Conservation (phyloP, 2,329 filamentous ascomycete genomes). For the Aspergillus sp. region DNA sequence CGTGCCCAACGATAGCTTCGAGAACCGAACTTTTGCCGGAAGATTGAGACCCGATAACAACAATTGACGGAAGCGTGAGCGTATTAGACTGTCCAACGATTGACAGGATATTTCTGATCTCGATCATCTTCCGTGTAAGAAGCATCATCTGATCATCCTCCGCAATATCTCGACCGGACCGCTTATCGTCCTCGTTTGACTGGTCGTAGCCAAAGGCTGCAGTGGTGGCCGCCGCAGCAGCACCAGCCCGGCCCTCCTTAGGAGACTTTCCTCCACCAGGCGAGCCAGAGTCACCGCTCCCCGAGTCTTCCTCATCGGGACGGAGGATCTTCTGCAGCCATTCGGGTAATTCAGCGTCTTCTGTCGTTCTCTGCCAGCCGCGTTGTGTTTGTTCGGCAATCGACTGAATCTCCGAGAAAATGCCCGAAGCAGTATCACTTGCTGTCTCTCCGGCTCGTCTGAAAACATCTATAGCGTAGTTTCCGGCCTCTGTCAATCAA, state of each 20-base stretch:
- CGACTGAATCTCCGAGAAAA: conserved; percentile 66
- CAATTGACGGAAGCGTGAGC: conserved; percentile 86
- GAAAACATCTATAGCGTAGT: conserved; percentile 69
- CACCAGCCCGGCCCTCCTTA: conserved; percentile 51
- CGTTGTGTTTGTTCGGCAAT: conserved; percentile 71
- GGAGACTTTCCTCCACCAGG: conserved; percentile 42
- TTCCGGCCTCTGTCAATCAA: conserved; percentile 57
- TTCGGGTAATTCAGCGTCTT: conserved; percentile 62
- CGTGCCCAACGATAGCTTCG: conserved; percentile 94
- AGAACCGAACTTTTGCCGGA: conserved; percentile 97
- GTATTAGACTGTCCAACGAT: conserved; percentile 86
- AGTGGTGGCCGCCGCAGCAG: conserved; percentile 63
- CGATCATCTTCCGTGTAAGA: conserved; percentile 98
- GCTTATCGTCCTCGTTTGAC: conserved; percentile 54
- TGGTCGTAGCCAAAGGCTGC: conserved; percentile 73
- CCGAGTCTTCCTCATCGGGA: conserved; percentile 53
- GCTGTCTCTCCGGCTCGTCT: conserved; percentile 66
- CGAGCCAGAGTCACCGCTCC: conserved; percentile 35
- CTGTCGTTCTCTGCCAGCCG: conserved; percentile 79
- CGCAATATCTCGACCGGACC: conserved; percentile 59
- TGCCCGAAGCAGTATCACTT: conserved; percentile 57
- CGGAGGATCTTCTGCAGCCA: conserved; percentile 73
- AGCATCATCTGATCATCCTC: conserved; percentile 99
- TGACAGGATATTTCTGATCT: conserved; percentile 86
- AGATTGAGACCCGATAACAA: conserved; percentile 98